Percentiles rank a stretch among this genome's conserved stretches.
Conservation (phyloP, 345 rosid genomes). For the Citrus sp. region DNA sequence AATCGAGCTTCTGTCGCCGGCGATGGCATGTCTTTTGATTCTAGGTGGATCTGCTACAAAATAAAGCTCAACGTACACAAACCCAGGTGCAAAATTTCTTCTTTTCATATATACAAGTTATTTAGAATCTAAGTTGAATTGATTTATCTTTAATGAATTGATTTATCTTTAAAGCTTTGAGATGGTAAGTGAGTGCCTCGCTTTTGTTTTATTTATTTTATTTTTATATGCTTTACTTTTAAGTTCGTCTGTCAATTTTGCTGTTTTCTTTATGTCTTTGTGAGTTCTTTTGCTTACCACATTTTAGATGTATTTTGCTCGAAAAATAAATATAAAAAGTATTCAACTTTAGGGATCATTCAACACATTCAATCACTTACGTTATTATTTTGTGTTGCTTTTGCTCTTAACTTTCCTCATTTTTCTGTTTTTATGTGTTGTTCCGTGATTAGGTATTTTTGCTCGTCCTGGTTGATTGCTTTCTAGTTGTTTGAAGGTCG, state of each 20-base stretch:
- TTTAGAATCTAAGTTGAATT: not conserved
- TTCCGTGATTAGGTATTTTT: not conserved
- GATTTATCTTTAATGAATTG: not conserved
- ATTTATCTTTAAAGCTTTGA: not conserved
- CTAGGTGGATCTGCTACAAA: constrained; percentile 2
- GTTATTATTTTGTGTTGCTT: not conserved
- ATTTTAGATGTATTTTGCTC: not conserved
- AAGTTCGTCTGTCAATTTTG: not conserved
- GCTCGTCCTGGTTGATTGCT: too few relatives aligned
- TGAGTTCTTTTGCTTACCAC: not conserved
- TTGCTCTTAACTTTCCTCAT: not conserved
- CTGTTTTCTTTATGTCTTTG: not conserved
- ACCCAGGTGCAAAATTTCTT: not conserved
- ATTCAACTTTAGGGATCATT: not conserved
- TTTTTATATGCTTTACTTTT: not conserved
- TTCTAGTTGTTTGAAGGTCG: constrained; percentile 1
- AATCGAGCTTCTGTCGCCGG: not conserved
- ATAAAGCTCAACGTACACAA: not conserved
- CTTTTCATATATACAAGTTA: not conserved
- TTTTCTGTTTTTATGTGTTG: not conserved
- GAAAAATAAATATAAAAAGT: not conserved
- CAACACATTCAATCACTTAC: not conserved
- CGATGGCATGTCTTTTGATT: not conserved
- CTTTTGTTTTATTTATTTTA: not conserved
- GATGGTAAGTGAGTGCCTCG: not conserved